These are phyloP conservation scores for Colletotrichum sp. DNA, from an alignment of 2,329 filamentous ascomycete genomes.

Conservation along the genomic window DNA sequence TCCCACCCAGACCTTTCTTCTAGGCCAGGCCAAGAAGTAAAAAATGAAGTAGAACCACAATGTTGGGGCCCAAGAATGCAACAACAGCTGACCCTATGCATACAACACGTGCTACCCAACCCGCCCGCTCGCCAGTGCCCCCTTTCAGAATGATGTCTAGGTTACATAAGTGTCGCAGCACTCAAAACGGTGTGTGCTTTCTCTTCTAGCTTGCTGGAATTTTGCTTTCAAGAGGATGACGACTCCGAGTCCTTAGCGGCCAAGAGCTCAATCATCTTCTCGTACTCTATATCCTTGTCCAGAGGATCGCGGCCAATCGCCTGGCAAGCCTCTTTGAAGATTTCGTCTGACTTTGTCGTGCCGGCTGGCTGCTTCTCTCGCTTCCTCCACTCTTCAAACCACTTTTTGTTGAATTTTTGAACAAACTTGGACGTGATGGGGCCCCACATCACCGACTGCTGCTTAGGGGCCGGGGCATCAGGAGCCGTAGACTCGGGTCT, in stretches of 20 bases:
- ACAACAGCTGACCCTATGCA: neutral
- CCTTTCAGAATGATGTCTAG: neutral
- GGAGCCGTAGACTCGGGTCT: neutral
- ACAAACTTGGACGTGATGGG: slow-evolving; percentile 14
- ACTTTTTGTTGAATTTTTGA: slow-evolving; percentile 17
- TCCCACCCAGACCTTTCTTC: neutral
- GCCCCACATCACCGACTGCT: slow-evolving; percentile 20
- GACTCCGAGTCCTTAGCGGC: slow-evolving; percentile 16
- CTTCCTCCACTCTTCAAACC: slow-evolving; percentile 19
- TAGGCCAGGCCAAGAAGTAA: neutral
- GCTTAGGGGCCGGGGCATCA: slow-evolving; percentile 5
- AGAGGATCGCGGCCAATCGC: slow-evolving; percentile 13
- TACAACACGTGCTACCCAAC: neutral
- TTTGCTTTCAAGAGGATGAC: neutral
- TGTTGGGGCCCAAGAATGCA: neutral
- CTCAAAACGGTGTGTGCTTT: neutral
- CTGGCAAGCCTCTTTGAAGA: slow-evolving; percentile 7
- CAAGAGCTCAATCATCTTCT: slow-evolving; percentile 21
- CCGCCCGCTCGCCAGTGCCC: neutral
- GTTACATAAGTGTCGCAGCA: neutral
- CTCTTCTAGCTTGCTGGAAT: neutral
- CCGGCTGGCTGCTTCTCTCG: slow-evolving; percentile 7
- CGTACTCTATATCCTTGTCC: slow-evolving; percentile 21
- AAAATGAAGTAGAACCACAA: neutral
- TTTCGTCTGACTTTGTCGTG: neutral